phyloP scores from a whole-genome alignment of 345 rosid species.

The Aquilaria malaccensis region DNA sequence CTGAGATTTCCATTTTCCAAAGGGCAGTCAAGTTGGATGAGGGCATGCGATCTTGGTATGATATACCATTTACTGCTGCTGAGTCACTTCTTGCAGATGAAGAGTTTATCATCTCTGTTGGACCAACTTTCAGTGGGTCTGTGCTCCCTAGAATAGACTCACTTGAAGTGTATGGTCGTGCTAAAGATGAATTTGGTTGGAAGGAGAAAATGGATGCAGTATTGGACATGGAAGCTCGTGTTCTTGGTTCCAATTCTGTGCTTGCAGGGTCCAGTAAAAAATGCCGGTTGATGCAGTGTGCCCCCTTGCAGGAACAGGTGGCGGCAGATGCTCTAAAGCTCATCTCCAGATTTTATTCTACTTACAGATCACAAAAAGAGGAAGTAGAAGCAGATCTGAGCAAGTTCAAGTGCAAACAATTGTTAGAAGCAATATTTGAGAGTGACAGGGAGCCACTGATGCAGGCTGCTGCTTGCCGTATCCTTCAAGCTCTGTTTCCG shows the following conservation, averaged over 20 bases:
- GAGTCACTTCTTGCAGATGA: constrained; percentile 98
- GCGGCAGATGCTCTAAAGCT: constrained; percentile 87
- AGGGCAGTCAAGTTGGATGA: constrained; percentile 91
- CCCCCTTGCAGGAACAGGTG: constrained; percentile 82
- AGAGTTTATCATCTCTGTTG: constrained; percentile 77
- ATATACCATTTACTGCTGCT: constrained; percentile 90
- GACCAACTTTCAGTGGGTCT: constrained; percentile 78
- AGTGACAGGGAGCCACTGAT: constrained; percentile 83
- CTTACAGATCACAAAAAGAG: constrained; percentile 46
- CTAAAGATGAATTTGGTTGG: constrained; percentile 99
- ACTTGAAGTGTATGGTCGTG: constrained; percentile 94
- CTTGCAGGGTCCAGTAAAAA: constrained; percentile 62
- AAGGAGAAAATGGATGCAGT: constrained; percentile 93
- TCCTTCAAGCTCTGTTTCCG: constrained; percentile 81
- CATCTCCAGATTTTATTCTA: constrained; percentile 59
- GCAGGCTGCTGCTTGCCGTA: constrained; percentile 88
- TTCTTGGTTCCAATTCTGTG: constrained; percentile 70
- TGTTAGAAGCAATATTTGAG: constrained; percentile 77
- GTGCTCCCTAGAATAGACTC: constrained; percentile 79
- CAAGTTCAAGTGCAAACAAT: constrained; percentile 71
- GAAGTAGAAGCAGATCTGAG: constrained; percentile 42
- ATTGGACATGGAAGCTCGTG: constrained; percentile 93
- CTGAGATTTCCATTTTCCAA: constrained; percentile 82
- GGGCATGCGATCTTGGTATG: constrained; percentile 96
- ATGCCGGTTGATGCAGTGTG: constrained; percentile 53